Conservation (phyloP, 83 land plant genomes). For the Diphasiastrum complanatum region DNA sequence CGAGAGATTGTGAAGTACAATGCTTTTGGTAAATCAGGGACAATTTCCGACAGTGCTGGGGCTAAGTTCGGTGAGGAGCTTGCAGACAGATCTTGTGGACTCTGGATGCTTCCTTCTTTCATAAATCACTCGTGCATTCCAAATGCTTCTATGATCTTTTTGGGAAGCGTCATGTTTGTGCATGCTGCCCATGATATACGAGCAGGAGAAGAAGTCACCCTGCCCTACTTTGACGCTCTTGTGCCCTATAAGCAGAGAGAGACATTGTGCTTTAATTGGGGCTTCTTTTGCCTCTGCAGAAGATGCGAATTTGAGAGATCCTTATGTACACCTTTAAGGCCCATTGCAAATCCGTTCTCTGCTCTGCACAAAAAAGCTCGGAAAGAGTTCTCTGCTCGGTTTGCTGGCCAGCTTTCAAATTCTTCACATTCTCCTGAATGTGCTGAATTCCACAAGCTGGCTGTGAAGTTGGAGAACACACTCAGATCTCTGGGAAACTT, state of each 20-base stretch:
- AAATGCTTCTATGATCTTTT: background rate
- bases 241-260: background rate
- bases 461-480: too few species aligned
- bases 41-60: background rate
- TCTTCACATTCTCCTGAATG: too few species aligned
- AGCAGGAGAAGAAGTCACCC: conserved; percentile 4
- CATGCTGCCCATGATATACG: background rate
- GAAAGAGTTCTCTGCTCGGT: too few species aligned
- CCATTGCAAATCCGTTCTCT: too few species aligned
- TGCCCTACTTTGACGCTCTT: background rate
- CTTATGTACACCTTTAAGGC: too few species aligned
- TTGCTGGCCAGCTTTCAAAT: too few species aligned
- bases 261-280: background rate
- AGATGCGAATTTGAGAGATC: too few species aligned
- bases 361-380: too few species aligned
- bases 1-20: conserved; percentile 18
- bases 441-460: too few species aligned
- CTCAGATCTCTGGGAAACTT: too few species aligned
- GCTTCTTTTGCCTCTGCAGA: too few species aligned
- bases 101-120: conserved; percentile 31
- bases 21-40: conserved; percentile 18
- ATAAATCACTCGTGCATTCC: conserved; percentile 24
- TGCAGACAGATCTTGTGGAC: conserved; percentile 4
- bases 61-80: conserved; percentile 9
- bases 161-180: background rate